These are phyloP conservation scores for Mycena crocata DNA, from an alignment of 768 basidiomycete species.

Conservation along the genomic window DNA sequence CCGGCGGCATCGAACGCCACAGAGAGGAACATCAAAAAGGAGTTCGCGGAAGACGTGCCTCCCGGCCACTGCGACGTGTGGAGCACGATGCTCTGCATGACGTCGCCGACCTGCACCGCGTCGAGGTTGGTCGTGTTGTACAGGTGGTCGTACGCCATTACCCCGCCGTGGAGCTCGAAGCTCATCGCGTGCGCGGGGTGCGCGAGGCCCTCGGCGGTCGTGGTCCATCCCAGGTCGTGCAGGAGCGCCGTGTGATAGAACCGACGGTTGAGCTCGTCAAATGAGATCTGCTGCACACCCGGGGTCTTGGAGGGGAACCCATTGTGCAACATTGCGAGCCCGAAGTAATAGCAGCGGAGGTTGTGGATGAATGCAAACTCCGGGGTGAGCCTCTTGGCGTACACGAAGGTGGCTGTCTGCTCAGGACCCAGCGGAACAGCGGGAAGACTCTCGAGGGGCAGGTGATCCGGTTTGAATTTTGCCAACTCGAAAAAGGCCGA, in stretches of 20 bases:
- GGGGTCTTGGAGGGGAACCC: not conserved
- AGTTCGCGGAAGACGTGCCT: no score
- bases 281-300: not conserved
- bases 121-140: no score
- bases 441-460: slow-evolving; percentile 1
- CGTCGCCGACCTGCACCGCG: no score
- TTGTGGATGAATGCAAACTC: not conserved
- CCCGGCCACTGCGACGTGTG: no score
- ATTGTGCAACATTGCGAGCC: not conserved
- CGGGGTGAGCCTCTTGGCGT: not conserved
- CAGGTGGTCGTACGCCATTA: no score
- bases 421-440: not conserved
- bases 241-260: not conserved
- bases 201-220: no score
- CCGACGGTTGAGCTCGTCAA: not conserved
- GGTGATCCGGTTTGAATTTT: not conserved
- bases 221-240: no score
- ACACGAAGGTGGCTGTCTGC: not conserved
- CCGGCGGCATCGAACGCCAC: no score
- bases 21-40: no score
- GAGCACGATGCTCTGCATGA: no score
- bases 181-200: no score
- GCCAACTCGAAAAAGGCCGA: not conserved
- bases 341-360: not conserved
- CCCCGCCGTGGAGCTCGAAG: no score